These are phyloP conservation scores for Thalassiosira pacifica DNA, from an alignment of 352 stramenopile species.

Conservation along the genomic window DNA sequence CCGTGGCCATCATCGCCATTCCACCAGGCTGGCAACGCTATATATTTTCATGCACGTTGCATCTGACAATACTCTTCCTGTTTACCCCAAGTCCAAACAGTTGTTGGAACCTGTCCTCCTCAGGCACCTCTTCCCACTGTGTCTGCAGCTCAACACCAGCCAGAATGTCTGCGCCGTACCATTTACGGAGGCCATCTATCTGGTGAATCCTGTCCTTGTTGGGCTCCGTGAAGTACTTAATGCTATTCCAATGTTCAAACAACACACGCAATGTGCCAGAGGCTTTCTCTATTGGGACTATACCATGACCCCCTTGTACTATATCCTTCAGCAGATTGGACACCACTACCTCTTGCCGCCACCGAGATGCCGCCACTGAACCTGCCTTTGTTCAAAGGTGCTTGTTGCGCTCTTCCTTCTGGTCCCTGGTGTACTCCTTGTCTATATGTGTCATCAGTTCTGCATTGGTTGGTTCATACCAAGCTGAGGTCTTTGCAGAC, in stretches of 20 bases:
- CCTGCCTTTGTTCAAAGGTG: neutral
- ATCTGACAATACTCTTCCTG: neutral
- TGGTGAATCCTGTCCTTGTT: neutral
- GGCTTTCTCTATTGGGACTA: neutral
- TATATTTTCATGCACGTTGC: neutral
- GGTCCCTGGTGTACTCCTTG: neutral
- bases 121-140: neutral
- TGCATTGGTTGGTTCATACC: neutral
- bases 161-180: neutral
- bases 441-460: neutral
- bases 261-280: neutral
- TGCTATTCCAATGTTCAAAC: neutral
- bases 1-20: neutral
- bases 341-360: neutral
- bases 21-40: neutral
- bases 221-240: neutral
- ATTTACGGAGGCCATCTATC: neutral
- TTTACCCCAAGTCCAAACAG: neutral
- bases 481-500: neutral
- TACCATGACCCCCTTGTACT: neutral
- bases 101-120: neutral
- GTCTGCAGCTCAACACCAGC: neutral
- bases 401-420: neutral
- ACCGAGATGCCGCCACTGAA: neutral
- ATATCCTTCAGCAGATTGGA: neutral